Evolutionary conservation across 306 rosid genomes (phyloP), one percentile per base, ranked within the genome.

Genomic region (Quillaja saponaria): DNA sequence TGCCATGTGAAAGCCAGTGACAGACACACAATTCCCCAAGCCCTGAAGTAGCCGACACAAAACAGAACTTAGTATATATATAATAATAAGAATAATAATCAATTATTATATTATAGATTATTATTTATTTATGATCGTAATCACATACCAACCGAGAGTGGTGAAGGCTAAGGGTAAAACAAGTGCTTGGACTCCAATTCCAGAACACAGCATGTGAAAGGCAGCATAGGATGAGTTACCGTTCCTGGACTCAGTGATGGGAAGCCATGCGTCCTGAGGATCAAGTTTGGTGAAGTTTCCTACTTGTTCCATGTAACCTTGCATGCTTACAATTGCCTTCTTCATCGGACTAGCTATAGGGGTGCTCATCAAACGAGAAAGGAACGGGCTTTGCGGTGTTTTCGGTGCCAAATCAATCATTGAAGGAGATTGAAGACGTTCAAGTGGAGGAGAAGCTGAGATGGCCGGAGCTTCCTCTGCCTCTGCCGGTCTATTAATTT

Each of bases 241-340:
- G 0, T 69, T 74, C 16, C 95, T 75, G 3, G 87, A 86, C 67
- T 86, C 78, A 0, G 95, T 86, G 59, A 89, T 83, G 0, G 96
- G 96, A 54, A 90, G 96, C 96, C 91, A 84, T n/a, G 82, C 82
- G 19, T 89, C 96, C 31, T 73, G 96, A 3, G 76, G 84, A 13
- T 86, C 82, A 18, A 81, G 83, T 58, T 73, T 82, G 12, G 85
- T 82, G 66, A 85, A 78, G 68, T 81, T 78, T 0, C 85, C 84
- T 40, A 81, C 91, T 80, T 88, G 87, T 76, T 75, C 87, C 3
- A 81, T 10, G 69, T 64, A 76, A 3, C 80, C 80, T 39, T 74
- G 80, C 72, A 82, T 66, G 85, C 73, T 82, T 69, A 64, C 79
- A 11, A 84, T 63, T 14, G 84, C 95, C 66, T 76, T 78, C 49